These are phyloP conservation scores for Marchantia polymorpha DNA, from an alignment of 225 moss, liverwort and hornwort species.

Conservation along the genomic window DNA sequence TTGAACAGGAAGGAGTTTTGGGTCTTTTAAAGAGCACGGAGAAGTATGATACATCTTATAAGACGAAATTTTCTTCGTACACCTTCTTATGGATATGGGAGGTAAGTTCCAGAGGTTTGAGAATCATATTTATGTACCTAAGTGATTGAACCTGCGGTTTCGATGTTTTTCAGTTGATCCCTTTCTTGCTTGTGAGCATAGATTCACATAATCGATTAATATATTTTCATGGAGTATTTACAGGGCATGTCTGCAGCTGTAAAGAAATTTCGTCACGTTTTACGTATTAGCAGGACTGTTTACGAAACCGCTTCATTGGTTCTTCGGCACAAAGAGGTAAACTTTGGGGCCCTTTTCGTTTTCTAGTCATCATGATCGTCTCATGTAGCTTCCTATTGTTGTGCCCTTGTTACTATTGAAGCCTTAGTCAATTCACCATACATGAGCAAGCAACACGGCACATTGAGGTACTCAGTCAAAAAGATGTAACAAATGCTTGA, in stretches of 20 bases:
- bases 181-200: neutral
- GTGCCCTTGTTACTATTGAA: no score
- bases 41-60: constrained; percentile 66
- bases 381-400: neutral
- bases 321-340: constrained; percentile 62
- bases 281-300: constrained; percentile 71
- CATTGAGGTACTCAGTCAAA: no score
- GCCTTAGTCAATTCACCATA: no score
- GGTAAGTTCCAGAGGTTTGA: constrained; percentile 19
- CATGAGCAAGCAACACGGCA: no score
- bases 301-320: constrained; percentile 61
- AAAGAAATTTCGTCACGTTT: constrained; percentile 71
- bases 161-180: no score
- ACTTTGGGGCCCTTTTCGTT: neutral
- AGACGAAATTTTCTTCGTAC: constrained; percentile 83
- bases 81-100: constrained; percentile 89
- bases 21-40: constrained; percentile 83
- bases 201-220: neutral
- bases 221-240: neutral
- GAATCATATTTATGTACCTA: no score
- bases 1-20: constrained; percentile 61
- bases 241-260: constrained; percentile 75
- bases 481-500: no score
- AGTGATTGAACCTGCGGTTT: no score
- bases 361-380: neutral